Percentiles rank a stretch among this genome's conserved stretches.
phyloP scores from a whole-genome alignment of 1,139 yeast species.

The Blastobotrys proliferans region DNA sequence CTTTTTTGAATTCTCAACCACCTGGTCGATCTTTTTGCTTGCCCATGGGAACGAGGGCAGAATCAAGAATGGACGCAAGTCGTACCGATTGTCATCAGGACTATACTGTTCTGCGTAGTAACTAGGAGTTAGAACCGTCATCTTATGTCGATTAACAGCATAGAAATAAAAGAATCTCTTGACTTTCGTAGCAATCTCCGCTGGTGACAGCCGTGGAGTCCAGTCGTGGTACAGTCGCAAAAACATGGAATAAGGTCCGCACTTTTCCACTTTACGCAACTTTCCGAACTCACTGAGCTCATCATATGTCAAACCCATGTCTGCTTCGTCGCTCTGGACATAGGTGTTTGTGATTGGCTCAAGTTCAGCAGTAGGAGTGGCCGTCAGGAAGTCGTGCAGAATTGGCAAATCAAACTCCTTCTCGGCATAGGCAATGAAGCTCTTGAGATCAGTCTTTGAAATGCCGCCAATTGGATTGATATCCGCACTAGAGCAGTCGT shows the following conservation, averaged over 20 bases:
- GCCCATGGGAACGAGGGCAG: constrained; percentile 93
- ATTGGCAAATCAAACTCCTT: constrained; percentile 69
- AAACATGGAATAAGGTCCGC: constrained; percentile 96
- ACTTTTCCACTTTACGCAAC: constrained; percentile 83
- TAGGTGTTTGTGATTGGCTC: constrained; percentile 92
- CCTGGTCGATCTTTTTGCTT: constrained; percentile 75
- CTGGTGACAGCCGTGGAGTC: constrained; percentile 80
- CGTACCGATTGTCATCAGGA: constrained; percentile 96
- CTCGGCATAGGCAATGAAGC: constrained; percentile 78
- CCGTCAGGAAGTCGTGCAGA: constrained; percentile 69
- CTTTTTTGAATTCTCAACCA: constrained; percentile 40
- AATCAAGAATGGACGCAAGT: constrained; percentile 87
- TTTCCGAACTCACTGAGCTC: constrained; percentile 91
- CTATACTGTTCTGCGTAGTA: constrained; percentile 98
- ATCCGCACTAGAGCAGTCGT: constrained; percentile 96
- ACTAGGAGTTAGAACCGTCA: constrained; percentile 93
- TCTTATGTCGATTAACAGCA: constrained; percentile 93
- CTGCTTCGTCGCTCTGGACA: constrained; percentile 93
- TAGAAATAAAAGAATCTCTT: constrained; percentile 88
- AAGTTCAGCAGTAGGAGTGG: constrained; percentile 96
- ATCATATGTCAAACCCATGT: constrained; percentile 97
- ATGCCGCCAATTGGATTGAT: constrained; percentile 97
- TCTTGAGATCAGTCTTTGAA: constrained; percentile 85
- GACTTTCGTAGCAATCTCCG: constrained; percentile 85
- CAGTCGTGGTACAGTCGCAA: constrained; percentile 84